Base-by-base conservation (phyloP, 2,329 filamentous ascomycete genomes). In the Fragosphaeria purpurea region DNA sequence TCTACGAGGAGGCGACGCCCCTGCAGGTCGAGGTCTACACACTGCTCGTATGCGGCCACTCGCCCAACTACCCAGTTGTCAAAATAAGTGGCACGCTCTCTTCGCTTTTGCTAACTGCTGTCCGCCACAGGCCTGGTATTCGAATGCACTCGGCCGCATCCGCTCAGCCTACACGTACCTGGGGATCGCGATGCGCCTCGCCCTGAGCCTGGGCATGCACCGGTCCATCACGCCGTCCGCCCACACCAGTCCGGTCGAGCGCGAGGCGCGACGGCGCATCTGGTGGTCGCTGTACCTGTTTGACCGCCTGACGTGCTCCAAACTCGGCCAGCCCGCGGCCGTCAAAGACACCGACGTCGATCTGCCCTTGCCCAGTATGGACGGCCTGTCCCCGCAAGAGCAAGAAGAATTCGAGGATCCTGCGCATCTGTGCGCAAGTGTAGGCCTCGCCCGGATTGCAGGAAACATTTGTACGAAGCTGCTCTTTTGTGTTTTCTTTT, bases 261-360 rank as follows among this genome's bases (percentile, higher is more conserved):
- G 60, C 1, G 55, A 68, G 6, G 67, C 71, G 48, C 69, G 71
- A 13, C 58, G 69, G 1, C 63, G 63, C 8, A 59, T 72, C 1
- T 72, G 66, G 64, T 71, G 68, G 68, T 70, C 70, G 0, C 62
- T 69, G 0, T 72, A 71, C 43, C 65, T 62, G 4, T 61, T 72
- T n/a, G 70, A 73, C 50, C 66, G 73, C 3, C 69, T 75, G 63
- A 73, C 68, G 66, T 70, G 70, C 4, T 70, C 71, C 0, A 71
- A 73, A 44, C 65, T 75, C 47, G 71, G 73, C 0, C 67, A 74
- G 31, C 71, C 74, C 0, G 66, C 71, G 6, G 70, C 71, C 40
- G 69, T 76, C 6, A 65, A 67, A 10, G 73, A 76, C 47, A 66
- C 71, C 38, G 73, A 74, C 13, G 74, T 75, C 4, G 62, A 69